A percentile compares a stretch with the other conserved stretches of the same genome.
Conservation (phyloP, 2,329 filamentous ascomycete genomes). For the Arthrobotrys megalospora region DNA sequence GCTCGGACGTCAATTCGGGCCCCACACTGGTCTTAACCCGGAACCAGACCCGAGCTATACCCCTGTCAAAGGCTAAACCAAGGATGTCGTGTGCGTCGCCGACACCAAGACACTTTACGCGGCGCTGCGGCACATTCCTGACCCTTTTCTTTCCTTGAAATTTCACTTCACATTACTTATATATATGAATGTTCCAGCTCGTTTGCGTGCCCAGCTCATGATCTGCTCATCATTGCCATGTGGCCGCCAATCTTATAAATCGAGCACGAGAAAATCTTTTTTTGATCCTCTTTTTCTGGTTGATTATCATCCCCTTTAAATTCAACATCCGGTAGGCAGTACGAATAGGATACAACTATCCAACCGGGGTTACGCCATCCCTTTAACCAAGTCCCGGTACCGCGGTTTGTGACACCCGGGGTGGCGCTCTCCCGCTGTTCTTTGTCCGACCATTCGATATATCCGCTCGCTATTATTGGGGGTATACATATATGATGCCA, state of each 20-base stretch:
- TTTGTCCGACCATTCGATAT: not conserved
- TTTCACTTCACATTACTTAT: not conserved
- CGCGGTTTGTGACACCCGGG: not conserved
- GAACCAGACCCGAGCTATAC: slow-evolving; percentile 22
- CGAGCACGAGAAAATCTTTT: not conserved
- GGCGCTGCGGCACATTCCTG: slow-evolving; percentile 5
- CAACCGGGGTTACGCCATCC: not conserved
- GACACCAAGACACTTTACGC: not conserved
- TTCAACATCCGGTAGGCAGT: not conserved
- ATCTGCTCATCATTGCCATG: slow-evolving; percentile 4
- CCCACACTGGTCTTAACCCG: slow-evolving; percentile 10
- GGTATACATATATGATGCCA: not conserved
- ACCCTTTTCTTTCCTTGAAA: not conserved
- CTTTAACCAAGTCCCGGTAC: not conserved
- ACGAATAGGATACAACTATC: no score
- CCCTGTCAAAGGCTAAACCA: slow-evolving; percentile 3
- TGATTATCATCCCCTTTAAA: not conserved
- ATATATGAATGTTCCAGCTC: not conserved
- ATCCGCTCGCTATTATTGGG: not conserved
- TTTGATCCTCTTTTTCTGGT: not conserved
- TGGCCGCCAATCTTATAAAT: not conserved
- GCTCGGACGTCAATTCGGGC: not conserved
- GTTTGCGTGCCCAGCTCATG: not conserved
- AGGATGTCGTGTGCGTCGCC: slow-evolving; percentile 24
- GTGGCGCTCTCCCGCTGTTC: not conserved